Conservation (phyloP, 441 rosid species). For the Erodium texanum region DNA sequence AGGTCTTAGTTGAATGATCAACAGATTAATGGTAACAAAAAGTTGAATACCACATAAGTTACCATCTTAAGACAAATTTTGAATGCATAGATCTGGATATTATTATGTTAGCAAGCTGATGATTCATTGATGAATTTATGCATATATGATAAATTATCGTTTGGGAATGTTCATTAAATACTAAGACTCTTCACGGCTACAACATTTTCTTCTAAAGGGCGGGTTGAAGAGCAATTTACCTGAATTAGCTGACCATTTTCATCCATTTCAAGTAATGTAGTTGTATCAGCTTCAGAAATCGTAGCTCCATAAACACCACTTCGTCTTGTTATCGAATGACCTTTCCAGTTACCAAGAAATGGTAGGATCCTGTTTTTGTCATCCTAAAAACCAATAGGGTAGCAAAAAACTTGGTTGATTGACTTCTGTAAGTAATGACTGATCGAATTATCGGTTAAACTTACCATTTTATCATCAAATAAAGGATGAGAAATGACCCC, state of each 20-base stretch:
- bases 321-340: constrained; percentile 66
- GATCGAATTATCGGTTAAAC: constrained; percentile 2
- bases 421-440: not conserved
- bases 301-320: constrained; percentile 90
- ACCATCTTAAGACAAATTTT: not conserved
- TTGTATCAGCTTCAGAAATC: constrained; percentile 52
- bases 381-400: constrained; percentile 31
- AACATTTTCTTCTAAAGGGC: not conserved
- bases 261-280: constrained; percentile 52
- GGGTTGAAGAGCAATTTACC: constrained; percentile 29
- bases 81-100: not conserved
- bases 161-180: not conserved
- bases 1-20: not conserved
- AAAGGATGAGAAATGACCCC: constrained; percentile 34
- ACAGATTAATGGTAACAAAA: not conserved
- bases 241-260: constrained; percentile 50
- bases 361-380: constrained; percentile 37
- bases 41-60: not conserved
- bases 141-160: not conserved
- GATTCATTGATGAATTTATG: not conserved
- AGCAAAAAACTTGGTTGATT: not conserved
- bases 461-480: constrained; percentile 38
- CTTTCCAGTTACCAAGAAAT: constrained; percentile 87
- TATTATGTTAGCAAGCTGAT: not conserved
- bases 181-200: too few relatives aligned